Conservation (phyloP, 148 eudicot genomes). For the Rhododendron mucronatum region DNA sequence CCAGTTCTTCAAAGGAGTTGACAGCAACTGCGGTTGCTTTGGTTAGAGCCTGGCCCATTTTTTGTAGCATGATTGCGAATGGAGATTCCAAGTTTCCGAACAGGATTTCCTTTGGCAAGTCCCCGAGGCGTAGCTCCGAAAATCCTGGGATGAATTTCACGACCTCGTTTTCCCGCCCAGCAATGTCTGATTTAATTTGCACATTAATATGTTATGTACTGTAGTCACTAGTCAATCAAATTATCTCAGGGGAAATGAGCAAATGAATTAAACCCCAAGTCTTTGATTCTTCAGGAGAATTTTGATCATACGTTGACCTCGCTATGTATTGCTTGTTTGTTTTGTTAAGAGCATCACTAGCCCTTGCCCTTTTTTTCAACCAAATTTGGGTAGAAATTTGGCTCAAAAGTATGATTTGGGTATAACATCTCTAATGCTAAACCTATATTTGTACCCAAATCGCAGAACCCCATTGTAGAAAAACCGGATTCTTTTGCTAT, state of each 20-base stretch:
- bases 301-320: too few species aligned
- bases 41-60: slow-evolving; percentile 34
- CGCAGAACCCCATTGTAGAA: too few species aligned
- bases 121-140: slow-evolving; percentile 20
- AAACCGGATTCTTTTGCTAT: too few species aligned
- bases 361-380: too few species aligned
- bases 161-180: slow-evolving; percentile 21
- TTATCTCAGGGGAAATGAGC: background rate
- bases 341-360: too few species aligned
- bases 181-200: slow-evolving; percentile 10
- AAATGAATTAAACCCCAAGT: too few species aligned
- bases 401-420: too few species aligned
- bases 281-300: too few species aligned
- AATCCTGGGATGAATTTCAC: slow-evolving; percentile 45
- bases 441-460: too few species aligned
- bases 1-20: slow-evolving; percentile 48
- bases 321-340: too few species aligned
- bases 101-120: slow-evolving; percentile 40
- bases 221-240: background rate
- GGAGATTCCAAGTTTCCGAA: slow-evolving; percentile 24
- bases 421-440: too few species aligned
- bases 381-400: too few species aligned
- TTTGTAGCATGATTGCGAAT: slow-evolving; percentile 26
- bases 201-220: background rate
- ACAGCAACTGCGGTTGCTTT: slow-evolving; percentile 34